These are phyloP conservation scores for Penicillium herquei DNA, from an alignment of 495 filamentous ascomycete genomes.

Conservation along the genomic window DNA sequence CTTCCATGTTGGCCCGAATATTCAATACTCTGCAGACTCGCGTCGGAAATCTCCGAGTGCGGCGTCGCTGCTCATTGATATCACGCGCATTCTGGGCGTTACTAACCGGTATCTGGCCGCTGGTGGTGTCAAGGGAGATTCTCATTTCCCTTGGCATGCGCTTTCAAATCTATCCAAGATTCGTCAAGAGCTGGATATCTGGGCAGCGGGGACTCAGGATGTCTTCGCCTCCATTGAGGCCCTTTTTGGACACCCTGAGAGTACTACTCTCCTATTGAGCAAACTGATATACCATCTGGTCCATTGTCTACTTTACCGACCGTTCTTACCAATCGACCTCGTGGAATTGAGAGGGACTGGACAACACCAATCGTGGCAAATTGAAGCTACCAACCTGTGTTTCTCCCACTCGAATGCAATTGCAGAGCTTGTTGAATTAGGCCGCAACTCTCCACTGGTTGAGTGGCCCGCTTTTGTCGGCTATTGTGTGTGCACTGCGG, in stretches of 20 bases:
- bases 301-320: constrained; percentile 80
- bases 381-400: constrained; percentile 81
- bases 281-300: constrained; percentile 83
- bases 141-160: constrained; percentile 85
- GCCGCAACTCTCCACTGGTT: constrained; percentile 59
- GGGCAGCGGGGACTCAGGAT: constrained; percentile 78
- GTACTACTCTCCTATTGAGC: constrained; percentile 72
- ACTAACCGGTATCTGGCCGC: constrained; percentile 81
- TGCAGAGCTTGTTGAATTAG: constrained; percentile 76
- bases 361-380: constrained; percentile 88
- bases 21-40: constrained; percentile 63
- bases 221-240: constrained; percentile 72
- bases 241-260: constrained; percentile 74
- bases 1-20: constrained; percentile 71
- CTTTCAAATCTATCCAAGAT: constrained; percentile 83
- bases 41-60: constrained; percentile 68
- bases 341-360: constrained; percentile 73
- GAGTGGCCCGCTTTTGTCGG: constrained; percentile 83
- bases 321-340: constrained; percentile 80
- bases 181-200: constrained; percentile 77
- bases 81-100: constrained; percentile 75
- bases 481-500: constrained; percentile 78
- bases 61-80: constrained; percentile 74
- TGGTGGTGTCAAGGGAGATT: constrained; percentile 83
- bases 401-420: constrained; percentile 87